Base-by-base conservation (phyloP, 129 eudicot genomes). In the Calendula officinalis region DNA sequence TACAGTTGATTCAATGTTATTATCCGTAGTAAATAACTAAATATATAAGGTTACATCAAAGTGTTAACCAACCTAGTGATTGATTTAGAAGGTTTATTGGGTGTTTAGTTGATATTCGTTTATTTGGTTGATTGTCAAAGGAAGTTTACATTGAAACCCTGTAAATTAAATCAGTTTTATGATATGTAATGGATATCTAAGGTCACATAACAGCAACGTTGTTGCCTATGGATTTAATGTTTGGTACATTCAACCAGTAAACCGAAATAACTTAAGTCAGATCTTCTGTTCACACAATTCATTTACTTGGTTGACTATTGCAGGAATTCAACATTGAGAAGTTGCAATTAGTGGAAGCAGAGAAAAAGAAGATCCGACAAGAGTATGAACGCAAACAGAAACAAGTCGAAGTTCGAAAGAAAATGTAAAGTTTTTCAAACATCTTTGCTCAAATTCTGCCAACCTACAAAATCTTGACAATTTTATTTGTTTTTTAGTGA, bases 281-380 rank as follows among this genome's bases (percentile, higher is more conserved):
- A 35, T 36, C n/a, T 36, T n/a, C 44, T n/a, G 8, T n/a, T 1
- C 3, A 7, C 6, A 22, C 14, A 35, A 34, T 57, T 35, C 35
- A 44, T 41, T 62, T 14, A 71, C 15, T 14, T 33, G 55, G 30
- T 62, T n/a, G 42, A 51, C 32, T 49, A 60, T 49, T 48, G 5
- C 70, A 86, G 94, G 94, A 86, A 64, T 89, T 90, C 77, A 90
- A 90, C 75, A 90, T 90, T 44, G 97, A 90, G 85, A 90, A 90
- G 77, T 70, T 90, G 71, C 97, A 90, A 66, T 59, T 90, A 78
- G 97, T 86, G 48, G 94, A 91, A 75, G 98, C 98, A 32, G 98
- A 91, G 90, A 91, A 91, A 90, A 87, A 84, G 83, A 91, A 91
- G 95, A 87, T 91, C 78, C 83, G 86, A 36, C 98, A 91, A 27